phyloP scores from a whole-genome alignment of 2,329 filamentous ascomycete species.

The Fusarium sp. region DNA sequence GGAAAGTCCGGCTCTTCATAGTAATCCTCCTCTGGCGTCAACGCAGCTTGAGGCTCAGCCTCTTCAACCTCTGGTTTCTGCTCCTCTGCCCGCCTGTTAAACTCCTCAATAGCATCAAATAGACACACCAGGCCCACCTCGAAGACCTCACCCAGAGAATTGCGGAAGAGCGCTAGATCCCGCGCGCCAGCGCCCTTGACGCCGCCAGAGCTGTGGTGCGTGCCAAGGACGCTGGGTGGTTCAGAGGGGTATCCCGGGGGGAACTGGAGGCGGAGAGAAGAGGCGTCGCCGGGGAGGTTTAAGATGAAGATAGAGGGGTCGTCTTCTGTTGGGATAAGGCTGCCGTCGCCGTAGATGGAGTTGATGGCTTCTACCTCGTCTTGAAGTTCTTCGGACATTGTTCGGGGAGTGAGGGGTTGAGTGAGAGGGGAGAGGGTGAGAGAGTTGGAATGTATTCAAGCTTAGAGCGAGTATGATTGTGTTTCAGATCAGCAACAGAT shows the following conservation, averaged over 20 bases:
- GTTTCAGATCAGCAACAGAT: not conserved
- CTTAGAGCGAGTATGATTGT: not conserved
- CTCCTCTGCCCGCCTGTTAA: conserved; percentile 63
- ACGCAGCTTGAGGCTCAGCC: conserved; percentile 42
- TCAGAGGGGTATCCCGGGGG: conserved; percentile 80
- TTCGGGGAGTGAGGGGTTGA: conserved; percentile 34
- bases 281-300: conserved; percentile 74
- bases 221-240: conserved; percentile 81
- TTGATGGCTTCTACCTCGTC: conserved; percentile 88
- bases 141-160: conserved; percentile 78
- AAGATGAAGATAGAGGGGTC: conserved; percentile 68
- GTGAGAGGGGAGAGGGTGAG: not conserved
- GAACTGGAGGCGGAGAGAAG: conserved; percentile 77
- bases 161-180: conserved; percentile 77
- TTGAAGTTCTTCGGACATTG: conserved; percentile 71
- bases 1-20: conserved; percentile 41
- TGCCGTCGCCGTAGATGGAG: conserved; percentile 83
- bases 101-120: conserved; percentile 90
- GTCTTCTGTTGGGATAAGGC: conserved; percentile 64
- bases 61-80: conserved; percentile 47
- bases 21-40: conserved; percentile 23
- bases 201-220: conserved; percentile 83
- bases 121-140: conserved; percentile 84
- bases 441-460: not conserved
- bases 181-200: conserved; percentile 80